Base-by-base conservation (phyloP, 192 early-diverging fungal species). In the Rhizoclosmatium sp. region DNA sequence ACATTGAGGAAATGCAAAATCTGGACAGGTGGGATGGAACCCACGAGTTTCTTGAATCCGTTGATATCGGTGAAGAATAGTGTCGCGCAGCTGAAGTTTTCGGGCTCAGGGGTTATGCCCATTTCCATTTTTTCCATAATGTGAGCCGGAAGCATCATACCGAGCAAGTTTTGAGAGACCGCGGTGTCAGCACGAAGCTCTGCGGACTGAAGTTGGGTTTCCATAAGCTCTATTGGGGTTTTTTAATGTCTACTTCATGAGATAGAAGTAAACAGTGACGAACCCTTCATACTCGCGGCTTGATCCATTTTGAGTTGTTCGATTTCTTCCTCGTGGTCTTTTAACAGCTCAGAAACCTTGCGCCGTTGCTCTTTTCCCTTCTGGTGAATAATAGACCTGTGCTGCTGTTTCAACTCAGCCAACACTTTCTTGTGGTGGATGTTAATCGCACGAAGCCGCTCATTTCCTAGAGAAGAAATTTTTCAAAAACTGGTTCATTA, bases 131-230 rank as follows among this genome's bases (percentile, higher is more conserved):
- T 65, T 64, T 80, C 79, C 72, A 80, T 70, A 23, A 80, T 74
- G 65, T 80, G 79, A 14, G 69, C 69, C 10, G 79, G 79, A 19
- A 80, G 79, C 79, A 80, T 80, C 79, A 80, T 80, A 3, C 72
- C 79, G 5, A 80, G 47, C 23, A 80, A 64, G 23, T 75, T 74
- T 58, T 80, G 69, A 51, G 79, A 65, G 12, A 48, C 61, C 2
- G 41, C 79, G 12, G 67, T 75, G 56, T 80, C 79, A 39, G 71
- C 72, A 1, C 69, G 56, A 40, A 80, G 49, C 39, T 80, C 69
- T 44, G 75, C 79, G 40, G 71, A 75, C 42, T 80, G 69, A 45
- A 75, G 42, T 5, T 80, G 79, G 21, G 79, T 80, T 9, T 73
- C 79, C 47, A 80, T 12, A 10, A 80, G 65, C 64, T 74, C 71